These are phyloP conservation scores for Metschnikowia cubensis DNA, from an alignment of 805 yeast genomes.

Conservation along the genomic window DNA sequence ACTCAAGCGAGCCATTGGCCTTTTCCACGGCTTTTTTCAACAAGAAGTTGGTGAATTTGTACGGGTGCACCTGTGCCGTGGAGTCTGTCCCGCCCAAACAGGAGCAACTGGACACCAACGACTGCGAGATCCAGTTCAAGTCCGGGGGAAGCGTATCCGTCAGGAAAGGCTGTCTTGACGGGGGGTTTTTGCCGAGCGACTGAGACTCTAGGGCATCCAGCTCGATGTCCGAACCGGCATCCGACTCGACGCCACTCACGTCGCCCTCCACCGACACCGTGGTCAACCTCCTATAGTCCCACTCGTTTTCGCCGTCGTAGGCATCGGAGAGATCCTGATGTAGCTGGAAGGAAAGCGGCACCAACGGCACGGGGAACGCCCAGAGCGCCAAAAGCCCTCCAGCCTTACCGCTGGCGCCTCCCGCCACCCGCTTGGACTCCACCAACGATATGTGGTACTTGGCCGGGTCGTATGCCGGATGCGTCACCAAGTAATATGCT, in stretches of 20 bases:
- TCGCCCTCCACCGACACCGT: conserved; percentile 88
- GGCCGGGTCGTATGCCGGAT: conserved; percentile 69
- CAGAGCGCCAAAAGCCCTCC: conserved; percentile 92
- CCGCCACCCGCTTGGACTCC: conserved; percentile 90
- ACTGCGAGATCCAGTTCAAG: conserved; percentile 71
- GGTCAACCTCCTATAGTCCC: conserved; percentile 91
- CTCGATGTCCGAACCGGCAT: conserved; percentile 14
- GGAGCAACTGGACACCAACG: conserved; percentile 68
- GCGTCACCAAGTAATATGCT: conserved; percentile 82
- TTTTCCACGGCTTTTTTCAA: conserved; percentile 71
- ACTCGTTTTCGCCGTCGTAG: conserved; percentile 76
- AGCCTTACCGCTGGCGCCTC: conserved; percentile 97
- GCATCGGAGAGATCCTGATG: conserved; percentile 79
- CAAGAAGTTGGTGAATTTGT: conserved; percentile 82
- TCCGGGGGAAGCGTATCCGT: conserved; percentile 49
- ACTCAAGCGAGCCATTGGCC: conserved; percentile 69
- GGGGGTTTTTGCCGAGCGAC: conserved; percentile 15
- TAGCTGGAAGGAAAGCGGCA: conserved; percentile 77
- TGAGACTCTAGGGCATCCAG: neutral
- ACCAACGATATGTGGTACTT: conserved; percentile 78
- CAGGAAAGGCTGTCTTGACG: conserved; percentile 38
- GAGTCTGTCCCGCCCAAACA: conserved; percentile 78
- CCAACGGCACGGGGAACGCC: conserved; percentile 96
- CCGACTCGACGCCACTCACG: conserved; percentile 34
- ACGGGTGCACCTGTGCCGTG: conserved; percentile 97